phyloP scores from a whole-genome alignment of 768 basidiomycete species.

The Tulasnella sp. region DNA sequence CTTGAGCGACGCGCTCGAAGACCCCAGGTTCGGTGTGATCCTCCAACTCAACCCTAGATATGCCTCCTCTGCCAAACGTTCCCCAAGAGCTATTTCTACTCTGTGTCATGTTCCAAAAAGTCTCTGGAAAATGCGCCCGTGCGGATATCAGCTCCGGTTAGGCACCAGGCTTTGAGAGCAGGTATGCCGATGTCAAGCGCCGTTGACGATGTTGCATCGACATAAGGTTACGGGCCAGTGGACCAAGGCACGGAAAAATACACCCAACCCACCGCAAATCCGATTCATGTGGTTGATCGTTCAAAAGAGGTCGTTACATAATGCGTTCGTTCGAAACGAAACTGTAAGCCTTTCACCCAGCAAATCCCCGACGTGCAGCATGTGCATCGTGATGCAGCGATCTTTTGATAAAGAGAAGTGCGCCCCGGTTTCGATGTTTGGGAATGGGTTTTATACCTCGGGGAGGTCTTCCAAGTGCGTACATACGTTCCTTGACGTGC shows the following conservation, averaged over 20 bases:
- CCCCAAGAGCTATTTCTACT: neutral
- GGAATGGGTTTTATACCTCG: neutral
- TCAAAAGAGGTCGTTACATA: neutral
- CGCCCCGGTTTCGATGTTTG: neutral
- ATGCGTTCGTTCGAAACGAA: neutral
- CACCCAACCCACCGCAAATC: neutral
- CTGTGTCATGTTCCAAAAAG: neutral
- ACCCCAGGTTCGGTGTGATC: neutral
- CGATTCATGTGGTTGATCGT: neutral
- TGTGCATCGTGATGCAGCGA: neutral
- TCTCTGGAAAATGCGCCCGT: neutral
- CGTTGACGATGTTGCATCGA: neutral
- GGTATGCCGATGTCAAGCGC: neutral
- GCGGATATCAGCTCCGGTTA: neutral
- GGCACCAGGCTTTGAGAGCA: neutral
- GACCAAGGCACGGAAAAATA: neutral
- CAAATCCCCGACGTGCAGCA: neutral
- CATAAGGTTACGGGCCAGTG: neutral
- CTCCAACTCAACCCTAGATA: too few species aligned
- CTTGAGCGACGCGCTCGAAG: neutral
- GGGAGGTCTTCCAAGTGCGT: neutral
- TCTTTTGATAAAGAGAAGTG: neutral
- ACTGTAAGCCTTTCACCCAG: neutral
- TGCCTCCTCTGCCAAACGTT: neutral
- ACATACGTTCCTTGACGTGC: too few species aligned